These are phyloP conservation scores for Fusarium verrucosum DNA, from an alignment of 2,329 filamentous ascomycete species.

Conservation along the genomic window DNA sequence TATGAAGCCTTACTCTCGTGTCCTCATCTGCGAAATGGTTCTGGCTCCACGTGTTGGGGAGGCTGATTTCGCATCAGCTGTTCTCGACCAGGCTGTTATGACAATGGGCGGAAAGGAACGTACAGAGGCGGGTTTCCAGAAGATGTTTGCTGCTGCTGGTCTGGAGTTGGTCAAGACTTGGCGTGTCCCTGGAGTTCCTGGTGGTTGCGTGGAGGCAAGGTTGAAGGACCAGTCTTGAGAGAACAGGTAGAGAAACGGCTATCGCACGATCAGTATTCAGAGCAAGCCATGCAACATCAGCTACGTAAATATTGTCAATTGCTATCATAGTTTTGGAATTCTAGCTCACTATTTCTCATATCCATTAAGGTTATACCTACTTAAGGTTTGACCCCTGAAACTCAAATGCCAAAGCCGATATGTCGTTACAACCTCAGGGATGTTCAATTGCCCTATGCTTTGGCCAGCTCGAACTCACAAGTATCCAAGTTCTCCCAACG, in stretches of 20 bases:
- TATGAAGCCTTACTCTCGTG: slow-evolving; percentile 44
- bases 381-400: background rate
- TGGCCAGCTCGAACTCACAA: background rate
- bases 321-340: background rate
- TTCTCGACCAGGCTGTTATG: slow-evolving; percentile 48
- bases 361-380: background rate
- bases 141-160: slow-evolving; percentile 44
- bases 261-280: background rate
- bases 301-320: background rate
- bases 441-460: background rate
- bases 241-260: background rate
- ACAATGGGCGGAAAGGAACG: slow-evolving; percentile 50
- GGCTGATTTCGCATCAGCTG: slow-evolving; percentile 44
- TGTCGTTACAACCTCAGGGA: background rate
- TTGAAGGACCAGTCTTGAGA: slow-evolving; percentile 15
- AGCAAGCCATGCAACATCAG: too few relatives aligned
- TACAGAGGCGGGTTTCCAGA: slow-evolving; percentile 43
- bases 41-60: slow-evolving; percentile 45
- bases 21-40: slow-evolving; percentile 49
- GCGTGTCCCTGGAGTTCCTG: slow-evolving; percentile 38
- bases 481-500: background rate
- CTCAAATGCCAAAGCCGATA: background rate
- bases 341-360: background rate
- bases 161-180: slow-evolving; percentile 45
- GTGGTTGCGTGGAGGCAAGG: slow-evolving; percentile 41